Base-by-base conservation (phyloP, 2,329 filamentous ascomycete species). In the Chrysoporthe deuterocubensis region DNA sequence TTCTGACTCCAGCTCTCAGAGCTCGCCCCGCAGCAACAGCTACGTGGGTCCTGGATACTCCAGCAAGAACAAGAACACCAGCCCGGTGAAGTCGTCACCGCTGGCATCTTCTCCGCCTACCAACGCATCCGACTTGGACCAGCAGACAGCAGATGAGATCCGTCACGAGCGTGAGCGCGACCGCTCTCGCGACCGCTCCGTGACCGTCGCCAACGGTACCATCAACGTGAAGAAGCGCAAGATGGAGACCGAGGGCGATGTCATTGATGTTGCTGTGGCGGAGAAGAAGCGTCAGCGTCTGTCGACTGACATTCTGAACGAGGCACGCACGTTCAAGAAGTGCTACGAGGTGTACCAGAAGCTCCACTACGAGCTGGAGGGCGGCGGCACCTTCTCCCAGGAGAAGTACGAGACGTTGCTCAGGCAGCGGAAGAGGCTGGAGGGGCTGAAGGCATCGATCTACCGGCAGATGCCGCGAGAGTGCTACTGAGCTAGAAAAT, bases 81-180 rank as follows among this genome's bases (percentile, higher is more conserved):
- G 87, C 7, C 87, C 87, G 0, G 81, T 81, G 62, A 90, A 90
- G 75, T 90, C 88, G 2, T 90, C 88, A 11, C 88, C 88, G 4
- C 79, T 90, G 21, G 87, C 87, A n/a, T 87, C 87, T 1, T 90
- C 88, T 7, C 87, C 88, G 14, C 88, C 88, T 0, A 89, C 88
- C 8, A 90, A 90, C 70, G 88, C 87, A 0, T 89, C 87, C 1
- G 88, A 90, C 67, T 77, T 89, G 48, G 87, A 89, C 42, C 80
- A 83, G 13, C 75, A 79, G 57, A 77, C 75, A 26, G 63, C 62
- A 34, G 62, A 70, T 52, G 68, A 68, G 52, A 62, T 37, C 43
- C 68, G 68, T 8, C 65, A 71, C 40, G 70, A 70, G 43, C 69
- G 69, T 6, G 71, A 72, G 48, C 67, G 69, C 50, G 69, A 70